A percentile compares a stretch with the other conserved stretches of the same genome.
Conservation (phyloP, 192 early-diverging fungal species). For the Coemansia sp. region DNA sequence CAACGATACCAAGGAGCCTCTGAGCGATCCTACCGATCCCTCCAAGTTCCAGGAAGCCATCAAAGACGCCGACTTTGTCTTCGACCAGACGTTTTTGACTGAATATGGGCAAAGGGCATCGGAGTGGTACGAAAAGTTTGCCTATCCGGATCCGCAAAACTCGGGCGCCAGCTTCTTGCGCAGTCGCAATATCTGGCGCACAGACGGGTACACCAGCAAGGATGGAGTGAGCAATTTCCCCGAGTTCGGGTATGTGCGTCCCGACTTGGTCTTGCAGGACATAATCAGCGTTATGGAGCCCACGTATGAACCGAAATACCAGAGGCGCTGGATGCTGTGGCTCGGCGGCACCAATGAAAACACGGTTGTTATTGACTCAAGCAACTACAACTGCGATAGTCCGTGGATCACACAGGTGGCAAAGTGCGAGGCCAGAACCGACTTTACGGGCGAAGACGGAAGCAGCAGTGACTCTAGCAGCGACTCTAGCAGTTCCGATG, state of each 20-base stretch:
- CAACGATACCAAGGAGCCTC: constrained; percentile 40
- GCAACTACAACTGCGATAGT: constrained; percentile 36
- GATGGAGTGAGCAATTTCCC: constrained; percentile 38
- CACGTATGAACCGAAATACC: constrained; percentile 18
- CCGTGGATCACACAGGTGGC: constrained; percentile 34
- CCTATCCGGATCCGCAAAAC: constrained; percentile 37
- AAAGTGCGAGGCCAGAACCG: constrained; percentile 22
- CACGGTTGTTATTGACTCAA: constrained; percentile 9
- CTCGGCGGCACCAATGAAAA: constrained; percentile 40
- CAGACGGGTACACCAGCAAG: constrained; percentile 29
- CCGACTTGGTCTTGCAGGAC: constrained; percentile 47
- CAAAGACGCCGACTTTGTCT: constrained; percentile 57
- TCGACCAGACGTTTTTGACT: constrained; percentile 62
- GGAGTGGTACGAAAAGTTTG: constrained; percentile 46
- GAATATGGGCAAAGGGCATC: constrained; percentile 23
- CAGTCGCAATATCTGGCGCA: constrained; percentile 39
- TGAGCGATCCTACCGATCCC: constrained; percentile 20
- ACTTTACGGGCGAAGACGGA: constrained; percentile 28
- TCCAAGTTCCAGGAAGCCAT: constrained; percentile 55
- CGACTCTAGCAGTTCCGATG: not conserved
- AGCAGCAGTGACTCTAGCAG: not conserved
- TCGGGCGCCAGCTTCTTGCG: constrained; percentile 28
- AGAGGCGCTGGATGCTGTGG: constrained; percentile 32
- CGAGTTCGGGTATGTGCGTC: constrained; percentile 42
- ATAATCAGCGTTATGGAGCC: constrained; percentile 38